These are phyloP conservation scores for Xylaria grammica DNA, from an alignment of 495 filamentous ascomycete species.

Conservation along the genomic window DNA sequence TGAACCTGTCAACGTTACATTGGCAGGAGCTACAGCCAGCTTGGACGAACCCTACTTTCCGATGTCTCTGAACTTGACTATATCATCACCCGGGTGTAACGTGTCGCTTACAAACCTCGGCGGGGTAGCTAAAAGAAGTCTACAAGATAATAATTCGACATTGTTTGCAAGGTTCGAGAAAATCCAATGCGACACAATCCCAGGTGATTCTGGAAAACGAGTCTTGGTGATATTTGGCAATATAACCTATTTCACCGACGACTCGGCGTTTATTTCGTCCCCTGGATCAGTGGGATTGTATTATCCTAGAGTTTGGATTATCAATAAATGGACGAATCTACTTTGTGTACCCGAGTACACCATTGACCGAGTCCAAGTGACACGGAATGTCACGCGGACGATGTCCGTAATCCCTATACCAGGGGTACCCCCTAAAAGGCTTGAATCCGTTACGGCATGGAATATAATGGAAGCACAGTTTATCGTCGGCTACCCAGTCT, in stretches of 20 bases:
- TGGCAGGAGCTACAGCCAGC: neutral
- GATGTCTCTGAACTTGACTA: neutral
- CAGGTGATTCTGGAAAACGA: neutral
- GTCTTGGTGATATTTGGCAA: conserved; percentile 1
- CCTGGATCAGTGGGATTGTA: too few relatives aligned
- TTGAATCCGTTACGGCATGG: neutral
- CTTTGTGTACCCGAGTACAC: neutral
- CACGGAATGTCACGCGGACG: neutral
- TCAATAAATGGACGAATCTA: neutral
- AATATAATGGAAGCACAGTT: conserved; percentile 3
- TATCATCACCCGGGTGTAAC: neutral
- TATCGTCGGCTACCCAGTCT: neutral
- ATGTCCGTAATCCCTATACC: neutral
- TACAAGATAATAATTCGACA: neutral
- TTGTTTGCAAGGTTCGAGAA: neutral
- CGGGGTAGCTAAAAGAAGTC: neutral
- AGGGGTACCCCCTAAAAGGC: neutral
- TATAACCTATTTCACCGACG: neutral
- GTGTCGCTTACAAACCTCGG: neutral
- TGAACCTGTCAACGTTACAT: neutral
- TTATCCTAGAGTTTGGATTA: neutral
- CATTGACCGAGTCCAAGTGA: neutral
- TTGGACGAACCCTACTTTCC: neutral
- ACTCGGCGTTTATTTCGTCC: neutral
- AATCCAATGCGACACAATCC: neutral